Percentiles rank a stretch among this genome's conserved stretches.
Conservation (phyloP, 2,329 filamentous ascomycete genomes). For the Parafenestella ontariensis region DNA sequence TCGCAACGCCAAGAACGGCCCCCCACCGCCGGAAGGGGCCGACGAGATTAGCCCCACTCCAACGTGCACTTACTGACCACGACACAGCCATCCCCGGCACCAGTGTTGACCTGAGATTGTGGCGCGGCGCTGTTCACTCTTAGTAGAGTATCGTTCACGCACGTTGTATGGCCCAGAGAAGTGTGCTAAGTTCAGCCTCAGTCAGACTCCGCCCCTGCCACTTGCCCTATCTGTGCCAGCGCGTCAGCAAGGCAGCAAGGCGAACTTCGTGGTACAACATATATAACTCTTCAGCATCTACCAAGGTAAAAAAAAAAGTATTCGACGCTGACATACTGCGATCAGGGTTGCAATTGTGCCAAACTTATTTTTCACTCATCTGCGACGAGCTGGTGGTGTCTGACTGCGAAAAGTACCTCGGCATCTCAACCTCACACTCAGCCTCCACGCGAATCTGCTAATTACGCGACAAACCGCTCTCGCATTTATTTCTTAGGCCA, state of each 20-base stretch:
- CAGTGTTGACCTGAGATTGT: no score
- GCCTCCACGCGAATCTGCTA: neutral
- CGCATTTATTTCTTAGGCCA: neutral
- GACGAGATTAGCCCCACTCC: no score
- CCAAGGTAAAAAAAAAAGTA: neutral
- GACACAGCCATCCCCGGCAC: no score
- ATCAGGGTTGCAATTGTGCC: neutral
- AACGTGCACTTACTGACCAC: no score
- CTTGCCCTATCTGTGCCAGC: neutral
- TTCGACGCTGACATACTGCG: neutral
- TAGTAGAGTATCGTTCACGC: neutral
- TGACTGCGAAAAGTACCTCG: neutral
- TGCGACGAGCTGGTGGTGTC: neutral
- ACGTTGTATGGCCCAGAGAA: neutral
- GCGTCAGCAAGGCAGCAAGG: neutral
- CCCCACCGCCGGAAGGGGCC: no score
- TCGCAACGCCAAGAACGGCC: no score
- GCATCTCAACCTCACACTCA: neutral
- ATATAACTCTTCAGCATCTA: neutral
- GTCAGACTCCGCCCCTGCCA: conserved; percentile 3
- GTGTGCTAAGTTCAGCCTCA: conserved; percentile 1
- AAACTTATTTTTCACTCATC: no score
- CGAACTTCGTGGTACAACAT: neutral
- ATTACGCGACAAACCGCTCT: neutral
- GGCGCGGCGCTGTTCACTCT: neutral